Evolutionary conservation across 2,329 filamentous ascomycete species (phyloP).

Genomic region (Ophiocordyceps robertsii): DNA sequence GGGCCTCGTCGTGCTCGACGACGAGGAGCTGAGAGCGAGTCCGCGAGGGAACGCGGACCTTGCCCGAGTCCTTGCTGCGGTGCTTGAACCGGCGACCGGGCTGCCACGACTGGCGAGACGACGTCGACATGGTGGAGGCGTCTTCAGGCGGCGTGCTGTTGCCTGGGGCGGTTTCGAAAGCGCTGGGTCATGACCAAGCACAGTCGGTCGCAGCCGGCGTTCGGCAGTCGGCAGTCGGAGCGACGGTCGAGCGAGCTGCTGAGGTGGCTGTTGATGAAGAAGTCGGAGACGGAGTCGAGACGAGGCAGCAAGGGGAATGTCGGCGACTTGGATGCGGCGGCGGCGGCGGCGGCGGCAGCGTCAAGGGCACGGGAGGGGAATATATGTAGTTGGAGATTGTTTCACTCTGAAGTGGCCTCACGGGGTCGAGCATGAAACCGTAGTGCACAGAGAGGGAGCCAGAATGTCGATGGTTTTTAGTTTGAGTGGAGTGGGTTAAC

Average conservation of each 20-base stretch:
- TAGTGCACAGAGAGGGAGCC: too few species aligned
- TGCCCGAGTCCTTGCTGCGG: conserved; percentile 27
- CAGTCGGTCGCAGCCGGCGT: neutral
- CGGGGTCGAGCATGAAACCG: too few species aligned
- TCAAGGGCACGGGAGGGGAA: too few species aligned
- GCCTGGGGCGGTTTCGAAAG: conserved; percentile 12
- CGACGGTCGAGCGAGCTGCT: neutral
- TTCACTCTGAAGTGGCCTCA: too few species aligned
- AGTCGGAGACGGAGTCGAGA: too few species aligned
- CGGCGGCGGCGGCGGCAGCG: too few species aligned
- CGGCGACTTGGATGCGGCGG: too few species aligned
- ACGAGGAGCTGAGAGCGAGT: conserved; percentile 27
- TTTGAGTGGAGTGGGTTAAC: too few species aligned
- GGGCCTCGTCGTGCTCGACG: conserved; percentile 66
- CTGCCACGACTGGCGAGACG: conserved; percentile 33
- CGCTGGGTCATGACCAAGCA: conserved; percentile 16
- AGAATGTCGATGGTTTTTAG: too few species aligned
- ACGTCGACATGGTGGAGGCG: conserved; percentile 32
- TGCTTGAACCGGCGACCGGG: conserved; percentile 29
- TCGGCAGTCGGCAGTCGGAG: neutral
- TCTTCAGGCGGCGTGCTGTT: conserved; percentile 16
- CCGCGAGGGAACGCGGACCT: conserved; percentile 27
- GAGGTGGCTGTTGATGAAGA: neutral
- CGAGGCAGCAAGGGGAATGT: too few species aligned
- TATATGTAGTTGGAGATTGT: too few species aligned